phyloP scores from a whole-genome alignment of 805 yeast genomes.

The Cyberlindnera americana region DNA sequence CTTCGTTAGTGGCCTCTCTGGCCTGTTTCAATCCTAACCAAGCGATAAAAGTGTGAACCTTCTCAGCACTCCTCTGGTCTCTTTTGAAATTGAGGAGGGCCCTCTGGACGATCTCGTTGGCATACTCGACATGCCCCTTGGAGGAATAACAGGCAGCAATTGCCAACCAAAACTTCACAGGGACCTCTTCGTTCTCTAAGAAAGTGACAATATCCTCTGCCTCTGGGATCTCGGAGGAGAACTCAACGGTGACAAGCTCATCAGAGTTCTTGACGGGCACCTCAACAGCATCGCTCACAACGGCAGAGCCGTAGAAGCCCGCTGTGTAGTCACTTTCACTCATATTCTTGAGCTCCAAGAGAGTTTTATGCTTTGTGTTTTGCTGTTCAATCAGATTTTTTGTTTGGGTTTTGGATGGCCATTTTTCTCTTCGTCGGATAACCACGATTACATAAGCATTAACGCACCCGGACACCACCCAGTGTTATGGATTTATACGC shows the following conservation, averaged over 20 bases:
- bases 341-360: too few relatives aligned
- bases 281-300: conserved; percentile 27
- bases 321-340: conserved; percentile 11
- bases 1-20: conserved; percentile 25
- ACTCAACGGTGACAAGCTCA: conserved; percentile 83
- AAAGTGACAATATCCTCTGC: conserved; percentile 67
- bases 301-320: conserved; percentile 12
- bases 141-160: conserved; percentile 79
- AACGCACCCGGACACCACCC: too few relatives aligned
- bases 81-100: conserved; percentile 12
- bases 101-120: conserved; percentile 33
- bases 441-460: not conserved
- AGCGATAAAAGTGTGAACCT: conserved; percentile 58
- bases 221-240: conserved; percentile 79
- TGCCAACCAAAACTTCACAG: conserved; percentile 75
- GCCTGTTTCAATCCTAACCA: conserved; percentile 66
- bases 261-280: conserved; percentile 75
- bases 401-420: not conserved
- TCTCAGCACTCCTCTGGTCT: conserved; percentile 36
- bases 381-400: not conserved
- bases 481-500: not conserved
- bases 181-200: conserved; percentile 76
- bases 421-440: not conserved
- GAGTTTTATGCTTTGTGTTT: too few relatives aligned
- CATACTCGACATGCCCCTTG: conserved; percentile 54